Evolutionary conservation across 2,329 filamentous ascomycete species (phyloP).

Genomic region (Alternaria gaisen): DNA sequence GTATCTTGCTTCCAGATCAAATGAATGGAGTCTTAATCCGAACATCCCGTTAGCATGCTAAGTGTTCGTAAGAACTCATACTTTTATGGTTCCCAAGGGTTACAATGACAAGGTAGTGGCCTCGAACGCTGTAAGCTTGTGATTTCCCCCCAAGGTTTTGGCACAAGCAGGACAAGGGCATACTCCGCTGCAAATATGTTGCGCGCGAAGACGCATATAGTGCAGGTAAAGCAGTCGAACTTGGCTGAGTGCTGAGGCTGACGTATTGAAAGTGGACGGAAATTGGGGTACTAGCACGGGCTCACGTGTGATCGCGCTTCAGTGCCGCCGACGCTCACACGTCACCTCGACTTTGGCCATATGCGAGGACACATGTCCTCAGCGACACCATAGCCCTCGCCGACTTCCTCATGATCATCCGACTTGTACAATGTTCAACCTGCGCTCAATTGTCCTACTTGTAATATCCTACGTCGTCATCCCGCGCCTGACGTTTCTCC

Average conservation of each 20-base stretch:
- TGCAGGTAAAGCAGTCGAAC: too few relatives aligned
- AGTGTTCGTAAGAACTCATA: too few relatives aligned
- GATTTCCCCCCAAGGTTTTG: too few relatives aligned
- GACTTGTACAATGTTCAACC: slow-evolving; percentile 41
- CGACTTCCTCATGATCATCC: slow-evolving; percentile 16
- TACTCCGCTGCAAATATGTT: too few relatives aligned
- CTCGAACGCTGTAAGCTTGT: too few relatives aligned
- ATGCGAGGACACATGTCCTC: slow-evolving; percentile 21
- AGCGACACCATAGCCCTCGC: slow-evolving; percentile 6
- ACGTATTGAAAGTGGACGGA: neutral
- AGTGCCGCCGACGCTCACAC: slow-evolving; percentile 15
- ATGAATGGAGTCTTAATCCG: neutral
- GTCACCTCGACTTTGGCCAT: slow-evolving; percentile 15
- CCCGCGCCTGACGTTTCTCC: slow-evolving; percentile 51
- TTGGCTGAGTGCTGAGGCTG: neutral
- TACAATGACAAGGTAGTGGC: too few relatives aligned
- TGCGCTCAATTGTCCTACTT: slow-evolving; percentile 44
- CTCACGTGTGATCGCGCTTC: slow-evolving; percentile 22
- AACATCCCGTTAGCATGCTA: neutral
- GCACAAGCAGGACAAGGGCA: too few relatives aligned
- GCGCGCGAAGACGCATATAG: neutral
- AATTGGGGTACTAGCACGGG: slow-evolving; percentile 7
- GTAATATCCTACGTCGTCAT: slow-evolving; percentile 48
- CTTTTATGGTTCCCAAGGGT: too few relatives aligned
- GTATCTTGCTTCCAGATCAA: neutral